Percentiles rank a stretch among this genome's conserved stretches.
Conservation (phyloP, 305 asterid species). For the Fraxinus sp. region DNA sequence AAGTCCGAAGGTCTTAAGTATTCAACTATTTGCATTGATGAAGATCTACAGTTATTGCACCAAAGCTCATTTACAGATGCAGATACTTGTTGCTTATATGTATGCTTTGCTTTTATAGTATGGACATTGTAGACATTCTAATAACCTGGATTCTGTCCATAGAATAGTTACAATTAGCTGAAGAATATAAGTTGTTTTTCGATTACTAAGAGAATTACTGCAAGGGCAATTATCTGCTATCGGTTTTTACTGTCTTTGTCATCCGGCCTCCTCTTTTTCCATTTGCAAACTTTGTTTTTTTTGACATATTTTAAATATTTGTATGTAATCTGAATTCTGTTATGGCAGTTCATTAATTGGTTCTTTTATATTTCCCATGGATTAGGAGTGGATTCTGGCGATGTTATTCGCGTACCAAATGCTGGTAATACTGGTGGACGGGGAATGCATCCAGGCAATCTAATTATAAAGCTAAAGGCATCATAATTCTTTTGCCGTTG, state of each 20-base stretch:
- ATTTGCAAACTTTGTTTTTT: neutral
- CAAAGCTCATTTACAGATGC: neutral
- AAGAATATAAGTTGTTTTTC: neutral
- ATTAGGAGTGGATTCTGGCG: constrained; percentile 81
- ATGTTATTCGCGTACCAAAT: constrained; percentile 68
- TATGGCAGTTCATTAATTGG: constrained; percentile 7
- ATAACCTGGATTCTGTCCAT: neutral
- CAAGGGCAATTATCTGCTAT: neutral
- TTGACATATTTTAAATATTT: neutral
- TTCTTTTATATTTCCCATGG: constrained; percentile 20
- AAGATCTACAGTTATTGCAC: neutral
- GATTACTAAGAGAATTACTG: neutral
- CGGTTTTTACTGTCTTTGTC: neutral
- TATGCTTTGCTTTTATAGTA: constrained; percentile 7
- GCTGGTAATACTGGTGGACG: constrained; percentile 79
- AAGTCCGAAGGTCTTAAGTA: neutral
- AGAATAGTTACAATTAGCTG: neutral
- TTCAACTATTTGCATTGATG: neutral
- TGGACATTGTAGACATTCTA: neutral
- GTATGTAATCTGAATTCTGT: constrained; percentile 2
- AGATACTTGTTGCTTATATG: neutral
- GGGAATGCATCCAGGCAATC: constrained; percentile 65
- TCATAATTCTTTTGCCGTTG: constrained; percentile 13
- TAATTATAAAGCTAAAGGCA: constrained; percentile 71
- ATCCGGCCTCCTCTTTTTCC: neutral